A percentile compares a stretch with the other conserved stretches of the same genome.
Conservation (phyloP, 129 eudicot genomes). For the Smallanthus sonchifolius region DNA sequence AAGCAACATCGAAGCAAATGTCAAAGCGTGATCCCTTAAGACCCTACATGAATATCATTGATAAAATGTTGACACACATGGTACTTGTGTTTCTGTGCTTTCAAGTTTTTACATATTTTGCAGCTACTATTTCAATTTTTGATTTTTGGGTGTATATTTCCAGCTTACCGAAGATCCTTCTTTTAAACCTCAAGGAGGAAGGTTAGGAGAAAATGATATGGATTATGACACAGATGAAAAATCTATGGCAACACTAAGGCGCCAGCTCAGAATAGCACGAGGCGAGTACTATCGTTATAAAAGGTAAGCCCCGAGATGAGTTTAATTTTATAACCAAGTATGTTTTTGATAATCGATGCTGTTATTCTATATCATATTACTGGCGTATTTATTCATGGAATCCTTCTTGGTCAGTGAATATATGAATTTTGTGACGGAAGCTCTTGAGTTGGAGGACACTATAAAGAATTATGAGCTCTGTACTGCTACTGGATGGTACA, state of each 20-base stretch:
- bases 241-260: conserved; percentile 83
- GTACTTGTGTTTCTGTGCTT: conserved; percentile 34
- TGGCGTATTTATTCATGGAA: conserved; percentile 36
- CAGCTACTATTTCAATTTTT: not conserved
- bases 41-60: conserved; percentile 86
- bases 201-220: conserved; percentile 94
- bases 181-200: conserved; percentile 96
- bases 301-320: conserved; percentile 40
- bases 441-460: conserved; percentile 91
- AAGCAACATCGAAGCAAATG: conserved; percentile 96
- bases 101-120: not conserved
- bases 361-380: conserved; percentile 30
- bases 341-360: not conserved
- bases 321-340: not conserved
- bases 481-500: conserved; percentile 71
- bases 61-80: conserved; percentile 68
- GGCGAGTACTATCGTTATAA: conserved; percentile 77
- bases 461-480: conserved; percentile 69
- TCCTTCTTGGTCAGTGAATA: conserved; percentile 62
- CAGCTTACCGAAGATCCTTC: conserved; percentile 87
- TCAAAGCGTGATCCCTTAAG: conserved; percentile 89
- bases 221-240: conserved; percentile 87
- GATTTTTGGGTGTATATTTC: not conserved
- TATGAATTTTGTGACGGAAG: conserved; percentile 70
- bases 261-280: conserved; percentile 67